Evolutionary conservation across 2,329 filamentous ascomycete species (phyloP), one percentile per base, ranked within the genome.

Genomic region (Coniosporium tulheliwenetii): DNA sequence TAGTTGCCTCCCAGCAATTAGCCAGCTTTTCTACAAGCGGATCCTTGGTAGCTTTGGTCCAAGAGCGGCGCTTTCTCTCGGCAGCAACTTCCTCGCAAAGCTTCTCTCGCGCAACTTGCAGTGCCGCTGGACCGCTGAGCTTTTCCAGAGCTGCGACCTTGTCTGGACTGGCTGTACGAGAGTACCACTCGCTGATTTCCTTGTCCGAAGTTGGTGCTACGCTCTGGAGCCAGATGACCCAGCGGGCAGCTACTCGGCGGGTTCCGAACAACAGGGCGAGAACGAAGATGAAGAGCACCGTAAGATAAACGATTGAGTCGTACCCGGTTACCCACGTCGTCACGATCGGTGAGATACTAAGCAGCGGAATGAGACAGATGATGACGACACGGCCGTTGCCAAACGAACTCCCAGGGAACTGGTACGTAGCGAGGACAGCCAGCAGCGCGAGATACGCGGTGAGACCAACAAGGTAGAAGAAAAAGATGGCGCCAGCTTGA

Each of bases 371-470:
- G 30, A 70, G 70, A 12, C 59, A 52, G 46, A 75, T 70, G 38
- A 77, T 70, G 2, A 71, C 56, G 37, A 65, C 69, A 15, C 75
- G 67, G 0, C 73, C 73, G n/a, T 71, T 75, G 5, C 70, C 61
- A 44, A 75, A 69, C 1, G 63, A 61, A n/a, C 69, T 70, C 5
- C 67, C 69, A 0, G 65, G 67, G 42, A 73, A 66, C 43, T 74
- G 56, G 39, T 53, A 62, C 10, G 56, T 59, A 2, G 56, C 57
- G 12, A 62, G 52, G 8, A 59, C 64, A 39, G 73, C 73, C 36
- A 79, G 62, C 1, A 73, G 53, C 10, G 70, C 71, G 33, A 79
- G 64, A 49, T 78, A 79, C 2, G 71, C 66, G 5, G 74, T 73
- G 35, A 79, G 56, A 16, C 65, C 63, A 30, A 76, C 54, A 2